Evolutionary conservation across 768 basidiomycete genomes (phyloP), one percentile per base, ranked within the genome.

Genomic region (Phaeotremella skinneri): DNA sequence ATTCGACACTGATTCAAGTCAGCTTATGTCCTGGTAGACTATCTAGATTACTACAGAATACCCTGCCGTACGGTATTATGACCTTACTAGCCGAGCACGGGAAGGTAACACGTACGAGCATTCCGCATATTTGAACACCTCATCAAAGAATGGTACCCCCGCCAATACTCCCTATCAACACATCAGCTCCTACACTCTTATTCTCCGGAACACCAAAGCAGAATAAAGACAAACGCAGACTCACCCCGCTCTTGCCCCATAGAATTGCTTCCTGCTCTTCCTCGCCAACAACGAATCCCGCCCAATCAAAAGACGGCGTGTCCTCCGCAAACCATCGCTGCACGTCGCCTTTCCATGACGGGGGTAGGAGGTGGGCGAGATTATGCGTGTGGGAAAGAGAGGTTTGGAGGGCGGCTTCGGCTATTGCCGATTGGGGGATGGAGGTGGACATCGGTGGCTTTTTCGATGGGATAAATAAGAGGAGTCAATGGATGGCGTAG

Each of bases 261-360:
- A 98, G 83, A 72, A 86, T 87, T 5, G 96, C 96, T 74, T 89
- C 86, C 41, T 91, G 85, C 34, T 83, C 79, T 5, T 83, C 87
- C 72, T 98, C 93, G 14, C 94, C 94, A 7, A 99, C 94, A 49
- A 98, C 91, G 71, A 88, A 94, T 1, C 94, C 94, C 37, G 89
- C 93, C 64, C 91, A 96, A 78, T 99, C 94, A 67, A 97, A 96
- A 0, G 90, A 92, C 0, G 94, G 94, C 0, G 87, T 89, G 73
- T 98, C 94, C 78, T 99, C 94, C 6, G 84, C 84, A 29, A 93
- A 83, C 94, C 94, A 99, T 14, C 74, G 79, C 2, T 82, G 79
- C 53, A 98, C 83, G 63, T 90, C 86, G 0, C 83, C 69, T 76
- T 88, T 91, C 94, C 93, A 98, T 70, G 86, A 90, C 0, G 91